Evolutionary conservation across 176 grass and related monocot species (phyloP), one percentile per base, ranked within the genome.

Genomic region (Phoenix dactylifera): DNA sequence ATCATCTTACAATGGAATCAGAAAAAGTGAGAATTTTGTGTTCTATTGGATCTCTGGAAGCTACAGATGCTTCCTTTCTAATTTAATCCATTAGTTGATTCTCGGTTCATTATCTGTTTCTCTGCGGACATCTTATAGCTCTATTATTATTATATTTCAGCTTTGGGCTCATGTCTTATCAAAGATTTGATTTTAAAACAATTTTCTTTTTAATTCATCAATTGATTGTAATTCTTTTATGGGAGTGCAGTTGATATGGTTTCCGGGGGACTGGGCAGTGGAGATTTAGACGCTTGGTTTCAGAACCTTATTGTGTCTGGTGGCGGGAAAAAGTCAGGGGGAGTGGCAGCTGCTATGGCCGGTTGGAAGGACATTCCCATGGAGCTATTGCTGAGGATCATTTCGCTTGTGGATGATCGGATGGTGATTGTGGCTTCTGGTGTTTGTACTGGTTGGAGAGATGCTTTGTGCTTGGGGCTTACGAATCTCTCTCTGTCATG

Each of bases 301-400:
- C 35, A 84, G 39, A 65, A 52, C 16, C 76, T 78, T 3, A 76
- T 92, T 70, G 76, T 86, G 51, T 79, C 60, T 6, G 48, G 62
- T 51, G 65, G 50, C 1, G 1, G 62, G 3, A 71, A 72, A 57
- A 79, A 74, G 25, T 70, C 63, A 65, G 72, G 24, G 50, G 73
- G 35, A 28, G 67, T 30, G 35, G 72, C 30, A 7, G 51, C 65
- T 15, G 53, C 71, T 28, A 82, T 98, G 60, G 61, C 65, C 5
- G 79, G 77, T 26, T 98, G 94, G 94, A 98, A 98, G 58, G 94
- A 98, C 64, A 88, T 98, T 49, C 94, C 94, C 20, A 74, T 89
- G 81, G 94, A 98, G 67, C 79, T 98, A 10, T 69, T 98, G 7
- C 68, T 98, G 70, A 44, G 84, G 60, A 86, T 98, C 29, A 64